Evolutionary conservation across 2,329 filamentous ascomycete species (phyloP).

Genomic region (Fonsecaea nubica): DNA sequence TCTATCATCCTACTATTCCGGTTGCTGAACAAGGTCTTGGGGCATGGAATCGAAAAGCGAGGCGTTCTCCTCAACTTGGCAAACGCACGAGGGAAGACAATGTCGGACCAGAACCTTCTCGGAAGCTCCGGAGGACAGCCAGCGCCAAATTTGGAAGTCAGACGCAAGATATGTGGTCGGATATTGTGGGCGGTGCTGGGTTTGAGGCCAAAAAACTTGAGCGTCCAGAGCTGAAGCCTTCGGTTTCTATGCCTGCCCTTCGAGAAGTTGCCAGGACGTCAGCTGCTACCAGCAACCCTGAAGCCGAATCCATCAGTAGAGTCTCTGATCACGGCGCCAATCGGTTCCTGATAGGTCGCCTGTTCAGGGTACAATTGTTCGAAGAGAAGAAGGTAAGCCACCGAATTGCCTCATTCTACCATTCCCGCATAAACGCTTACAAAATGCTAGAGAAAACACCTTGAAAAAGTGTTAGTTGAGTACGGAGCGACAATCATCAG

Average conservation of each 20-base stretch:
- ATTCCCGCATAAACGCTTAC: constrained; percentile 10
- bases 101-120: constrained; percentile 64
- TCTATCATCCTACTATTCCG: constrained; percentile 78
- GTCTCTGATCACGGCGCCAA: constrained; percentile 30
- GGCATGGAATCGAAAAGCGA: constrained; percentile 70
- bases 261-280: constrained; percentile 20
- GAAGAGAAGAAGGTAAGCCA: constrained; percentile 33
- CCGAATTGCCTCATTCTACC: too few species aligned
- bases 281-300: neutral
- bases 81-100: constrained; percentile 66
- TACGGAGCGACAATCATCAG: constrained; percentile 49
- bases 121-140: constrained; percentile 85
- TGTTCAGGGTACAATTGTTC: constrained; percentile 27
- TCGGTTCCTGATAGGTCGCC: constrained; percentile 19
- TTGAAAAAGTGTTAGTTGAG: constrained; percentile 50
- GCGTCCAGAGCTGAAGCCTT: constrained; percentile 38
- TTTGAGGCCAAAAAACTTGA: constrained; percentile 37
- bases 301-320: neutral
- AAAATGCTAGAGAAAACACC: constrained; percentile 36
- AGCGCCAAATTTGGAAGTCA: constrained; percentile 83
- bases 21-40: constrained; percentile 74
- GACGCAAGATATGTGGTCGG: constrained; percentile 84
- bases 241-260: constrained; percentile 36
- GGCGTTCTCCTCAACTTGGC: constrained; percentile 57
- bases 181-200: constrained; percentile 69